Conservation (phyloP, 805 yeast species). For the Saccharomycopsis capsularis region DNA sequence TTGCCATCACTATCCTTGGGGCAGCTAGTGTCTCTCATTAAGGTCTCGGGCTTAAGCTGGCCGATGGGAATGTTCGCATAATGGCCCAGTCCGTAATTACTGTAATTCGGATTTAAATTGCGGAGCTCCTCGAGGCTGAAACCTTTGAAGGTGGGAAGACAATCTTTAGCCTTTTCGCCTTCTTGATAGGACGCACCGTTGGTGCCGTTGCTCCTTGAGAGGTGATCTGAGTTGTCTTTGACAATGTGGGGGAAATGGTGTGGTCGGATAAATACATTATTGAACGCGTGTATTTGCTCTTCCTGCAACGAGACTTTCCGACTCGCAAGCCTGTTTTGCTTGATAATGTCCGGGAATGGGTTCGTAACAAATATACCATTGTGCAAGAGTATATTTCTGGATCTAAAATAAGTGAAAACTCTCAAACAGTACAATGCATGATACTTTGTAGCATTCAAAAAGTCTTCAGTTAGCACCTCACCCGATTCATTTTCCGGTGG, state of each 20-base stretch:
- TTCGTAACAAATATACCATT: constrained; percentile 8
- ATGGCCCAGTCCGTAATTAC: too few relatives aligned
- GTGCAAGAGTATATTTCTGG: constrained; percentile 10
- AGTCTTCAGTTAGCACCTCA: background rate
- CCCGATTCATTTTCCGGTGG: background rate
- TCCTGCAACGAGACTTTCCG: constrained; percentile 8
- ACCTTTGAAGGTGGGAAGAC: constrained; percentile 1
- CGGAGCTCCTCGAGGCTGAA: background rate
- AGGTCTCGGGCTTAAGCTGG: background rate
- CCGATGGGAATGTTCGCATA: background rate
- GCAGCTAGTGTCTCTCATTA: background rate
- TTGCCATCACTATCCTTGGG: constrained; percentile 7
- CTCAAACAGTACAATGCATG: constrained; percentile 10
- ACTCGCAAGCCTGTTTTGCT: constrained; percentile 2
- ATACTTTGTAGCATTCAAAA: background rate
- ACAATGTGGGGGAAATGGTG: constrained; percentile 12
- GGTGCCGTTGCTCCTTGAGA: too few relatives aligned
- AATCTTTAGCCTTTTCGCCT: background rate
- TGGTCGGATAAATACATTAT: constrained; percentile 10
- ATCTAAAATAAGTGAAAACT: constrained; percentile 14
- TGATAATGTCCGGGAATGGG: constrained; percentile 8
- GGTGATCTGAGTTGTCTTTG: too few relatives aligned
- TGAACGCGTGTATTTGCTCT: constrained; percentile 7
- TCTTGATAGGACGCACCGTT: background rate
- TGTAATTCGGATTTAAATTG: background rate